Base-by-base conservation (phyloP, 257 asterid species). In the Hygrophila difformis region DNA sequence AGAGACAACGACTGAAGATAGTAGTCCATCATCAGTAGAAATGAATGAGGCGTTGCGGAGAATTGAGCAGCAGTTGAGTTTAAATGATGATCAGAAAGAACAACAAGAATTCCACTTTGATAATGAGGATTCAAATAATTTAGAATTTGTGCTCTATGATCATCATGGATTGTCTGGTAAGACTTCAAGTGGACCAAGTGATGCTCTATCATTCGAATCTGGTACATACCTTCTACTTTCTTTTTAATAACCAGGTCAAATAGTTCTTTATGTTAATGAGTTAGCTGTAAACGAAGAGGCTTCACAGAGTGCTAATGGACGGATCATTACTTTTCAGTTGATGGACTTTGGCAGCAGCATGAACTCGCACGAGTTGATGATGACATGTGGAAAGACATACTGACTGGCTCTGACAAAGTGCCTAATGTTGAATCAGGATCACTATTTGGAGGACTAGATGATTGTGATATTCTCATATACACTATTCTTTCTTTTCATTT, bases 1-100 rank as follows among this genome's bases (percentile, higher is more conserved):
- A 46, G 77, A 43, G 58, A 71, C 69, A 60, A 51, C 53, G 53
- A 67, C 65, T 33, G 88, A 71, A 62, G 69, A 20, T 52, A 66
- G 48, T 37, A 62, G 75, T 59, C 63, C 86, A 53, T 64, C 93
- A n/a, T 62, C 35, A 61, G 72, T 57, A 10, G 75, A 59, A 48
- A 62, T 88, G 17, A 66, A 67, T 71, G 64, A 53, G 62, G 94
- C 93, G 15, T 52, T 89, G 63, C 74, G 63, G 68, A 71, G 61
- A 64, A 60, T 82, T 47, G 70, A 85, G 75, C 84, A 82, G 51
- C 87, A 82, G 36, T 58, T 91, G 61, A 82, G 94, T 76, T 65
- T 86, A 57, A 74, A 91, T 48, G 88, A 82, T 51, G 88, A 74
- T 31, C 67, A 69, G 67, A 56, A 54, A 61, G 53, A 74, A 67